Percentiles rank a stretch among this genome's conserved stretches.
Evolutionary conservation across 2,329 filamentous ascomycete genomes (phyloP).

Genomic region (Rhynchosporium secalis): DNA sequence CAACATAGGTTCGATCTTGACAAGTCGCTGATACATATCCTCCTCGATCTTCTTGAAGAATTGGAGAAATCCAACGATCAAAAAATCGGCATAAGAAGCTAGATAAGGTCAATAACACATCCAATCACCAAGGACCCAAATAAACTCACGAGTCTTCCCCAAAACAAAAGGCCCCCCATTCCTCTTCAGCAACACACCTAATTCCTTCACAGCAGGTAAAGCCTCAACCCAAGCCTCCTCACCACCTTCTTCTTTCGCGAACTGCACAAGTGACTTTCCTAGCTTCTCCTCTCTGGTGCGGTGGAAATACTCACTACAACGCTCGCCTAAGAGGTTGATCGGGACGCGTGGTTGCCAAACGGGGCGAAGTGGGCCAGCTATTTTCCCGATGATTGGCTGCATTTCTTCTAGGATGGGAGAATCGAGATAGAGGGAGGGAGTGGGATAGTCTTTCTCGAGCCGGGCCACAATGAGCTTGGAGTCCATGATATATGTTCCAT

Average conservation of each 20-base stretch:
- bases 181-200: constrained; percentile 43
- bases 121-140: background rate
- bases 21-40: constrained; percentile 43
- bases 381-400: constrained; percentile 42
- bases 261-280: constrained; percentile 55
- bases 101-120: background rate
- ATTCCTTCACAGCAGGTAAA: constrained; percentile 49
- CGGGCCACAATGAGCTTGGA: constrained; percentile 58
- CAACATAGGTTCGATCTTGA: constrained; percentile 38
- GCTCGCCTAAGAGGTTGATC: constrained; percentile 50
- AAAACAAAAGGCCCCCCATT: constrained; percentile 60
- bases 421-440: constrained; percentile 58
- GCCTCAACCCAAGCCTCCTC: constrained; percentile 52
- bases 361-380: constrained; percentile 42
- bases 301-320: constrained; percentile 56
- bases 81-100: constrained; percentile 58
- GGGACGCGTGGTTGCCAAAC: constrained; percentile 52
- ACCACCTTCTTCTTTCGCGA: constrained; percentile 49
- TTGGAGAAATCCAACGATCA: constrained; percentile 52
- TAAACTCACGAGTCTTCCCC: constrained; percentile 47
- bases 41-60: constrained; percentile 45
- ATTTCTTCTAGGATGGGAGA: constrained; percentile 51
- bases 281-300: constrained; percentile 49
- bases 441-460: constrained; percentile 60
- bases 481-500: constrained; percentile 64